Evolutionary conservation across 345 rosid species (phyloP).

Genomic region (Brassica juncea): DNA sequence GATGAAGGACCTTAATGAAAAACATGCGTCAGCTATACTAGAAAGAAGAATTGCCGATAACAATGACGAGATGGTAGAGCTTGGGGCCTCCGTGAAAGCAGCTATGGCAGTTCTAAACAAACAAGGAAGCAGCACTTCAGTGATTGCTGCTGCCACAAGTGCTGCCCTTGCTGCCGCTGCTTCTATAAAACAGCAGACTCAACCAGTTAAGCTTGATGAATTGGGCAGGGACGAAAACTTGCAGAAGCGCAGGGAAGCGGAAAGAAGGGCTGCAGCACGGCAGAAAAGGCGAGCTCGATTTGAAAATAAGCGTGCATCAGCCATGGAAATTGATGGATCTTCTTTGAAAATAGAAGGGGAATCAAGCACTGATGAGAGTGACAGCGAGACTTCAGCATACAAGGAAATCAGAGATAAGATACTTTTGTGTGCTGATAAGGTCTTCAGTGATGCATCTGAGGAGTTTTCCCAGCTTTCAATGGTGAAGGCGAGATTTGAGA

Average conservation of each 20-base stretch:
- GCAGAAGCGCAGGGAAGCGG: conserved; percentile 80
- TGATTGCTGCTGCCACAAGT: conserved; percentile 62
- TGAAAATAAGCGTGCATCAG: conserved; percentile 68
- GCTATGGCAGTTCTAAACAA: conserved; percentile 63
- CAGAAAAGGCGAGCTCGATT: conserved; percentile 63
- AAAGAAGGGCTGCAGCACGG: conserved; percentile 86
- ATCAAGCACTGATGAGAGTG: conserved; percentile 97
- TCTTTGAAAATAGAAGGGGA: conserved; percentile 84
- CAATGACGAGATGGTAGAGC: conserved; percentile 81
- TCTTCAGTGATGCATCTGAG: conserved; percentile 88
- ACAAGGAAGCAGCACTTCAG: conserved; percentile 60
- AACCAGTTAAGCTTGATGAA: conserved; percentile 84
- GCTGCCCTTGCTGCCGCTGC: conserved; percentile 80
- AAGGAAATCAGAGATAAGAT: conserved; percentile 62
- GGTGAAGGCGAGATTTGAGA: conserved; percentile 81
- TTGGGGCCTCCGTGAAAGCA: conserved; percentile 85
- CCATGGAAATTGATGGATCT: conserved; percentile 64
- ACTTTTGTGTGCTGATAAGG: conserved; percentile 73
- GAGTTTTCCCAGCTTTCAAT: conserved; percentile 81
- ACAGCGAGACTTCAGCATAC: conserved; percentile 80
- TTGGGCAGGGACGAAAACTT: conserved; percentile 87
- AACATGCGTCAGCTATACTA: conserved; percentile 63
- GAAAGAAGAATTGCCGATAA: conserved; percentile 87
- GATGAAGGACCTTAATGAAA: conserved; percentile 78
- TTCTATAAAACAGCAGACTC: conserved; percentile 59